Evolutionary conservation across 164 flowering plant genomes (phyloP).

Genomic region (Vitis labrusca): DNA sequence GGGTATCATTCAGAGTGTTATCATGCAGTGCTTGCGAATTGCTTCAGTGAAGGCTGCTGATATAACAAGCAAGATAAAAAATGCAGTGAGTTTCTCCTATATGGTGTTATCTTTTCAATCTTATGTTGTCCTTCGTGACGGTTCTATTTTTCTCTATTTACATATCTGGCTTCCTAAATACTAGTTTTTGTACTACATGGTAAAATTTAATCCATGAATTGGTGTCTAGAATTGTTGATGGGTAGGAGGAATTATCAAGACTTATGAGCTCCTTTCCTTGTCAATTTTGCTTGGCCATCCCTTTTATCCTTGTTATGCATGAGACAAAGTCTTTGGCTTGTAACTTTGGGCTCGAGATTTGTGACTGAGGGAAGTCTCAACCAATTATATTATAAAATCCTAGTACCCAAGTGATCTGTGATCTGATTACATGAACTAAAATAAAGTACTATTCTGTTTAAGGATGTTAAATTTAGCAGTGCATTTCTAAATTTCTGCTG

Average conservation of each 20-base stretch:
- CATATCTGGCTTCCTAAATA: neutral
- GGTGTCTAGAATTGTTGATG: neutral
- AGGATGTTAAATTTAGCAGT: no score
- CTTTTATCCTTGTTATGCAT: neutral
- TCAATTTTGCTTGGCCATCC: neutral
- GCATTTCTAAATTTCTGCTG: no score
- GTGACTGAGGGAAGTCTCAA: no score
- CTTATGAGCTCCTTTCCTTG: neutral
- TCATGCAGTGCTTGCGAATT: slow-evolving; percentile 84
- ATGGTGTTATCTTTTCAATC: neutral
- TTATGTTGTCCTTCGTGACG: neutral
- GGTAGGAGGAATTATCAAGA: neutral
- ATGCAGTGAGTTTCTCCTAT: slow-evolving; percentile 59
- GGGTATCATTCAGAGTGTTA: slow-evolving; percentile 70
- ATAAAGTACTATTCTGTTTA: no score
- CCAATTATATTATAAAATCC: no score
- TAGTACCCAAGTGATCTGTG: no score
- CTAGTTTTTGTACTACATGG: neutral
- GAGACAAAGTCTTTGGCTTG: neutral
- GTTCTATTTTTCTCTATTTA: neutral
- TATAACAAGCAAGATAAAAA: slow-evolving; percentile 74
- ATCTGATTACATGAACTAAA: no score
- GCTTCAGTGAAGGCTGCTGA: slow-evolving; percentile 81
- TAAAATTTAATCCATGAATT: neutral
- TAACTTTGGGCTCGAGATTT: neutral